Base-by-base conservation (phyloP, 805 yeast species). In the Maudiozyma pseudohumilis region DNA sequence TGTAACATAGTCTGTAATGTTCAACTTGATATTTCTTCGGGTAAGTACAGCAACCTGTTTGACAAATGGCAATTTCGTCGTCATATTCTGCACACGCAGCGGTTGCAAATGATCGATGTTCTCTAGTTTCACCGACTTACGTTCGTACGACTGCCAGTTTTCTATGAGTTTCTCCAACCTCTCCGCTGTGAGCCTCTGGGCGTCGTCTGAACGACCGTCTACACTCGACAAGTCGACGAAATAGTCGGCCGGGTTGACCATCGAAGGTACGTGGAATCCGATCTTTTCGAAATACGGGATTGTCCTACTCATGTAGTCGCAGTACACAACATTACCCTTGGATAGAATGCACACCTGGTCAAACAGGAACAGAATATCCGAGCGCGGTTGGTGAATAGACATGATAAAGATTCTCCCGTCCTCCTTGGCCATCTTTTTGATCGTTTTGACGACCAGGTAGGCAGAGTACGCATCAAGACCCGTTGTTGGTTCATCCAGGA, bases 401-500 rank as follows among this genome's bases (percentile, higher is more conserved):
- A 83, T 63, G 3, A 85, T 68, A 18, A 86, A 69, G 0, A 92
- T 80, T 40, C 85, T 73, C 0, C 89, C 88, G 29, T 65, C 69
- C 11, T 61, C 56, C 31, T 53, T 53, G 0, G 83, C 76, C 25
- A 80, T 62, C 40, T 71, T 66, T 45, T 75, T 72, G 38, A 86
- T 66, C 0, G 84, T 74, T 32, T 69, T 63, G 12, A 85, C 70
- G 25, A 85, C 63, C 39, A 76, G 61, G 45, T 68, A 72, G 0
- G 95, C 88, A 10, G 87, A 77, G 43, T 75, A 76, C 5, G 94
- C 77, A 56, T 85, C 95, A 24, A 85, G 60, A 0, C 95, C 94
- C 0, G 95, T 84, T 1, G 95, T 85, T 5, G 95, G 94, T 49
- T 85, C 95, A 55, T 85, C 95, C 30, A 85, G 59, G 49, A 84